Evolutionary conservation across 164 flowering plant genomes (phyloP).

Genomic region (Vitis cinerea): DNA sequence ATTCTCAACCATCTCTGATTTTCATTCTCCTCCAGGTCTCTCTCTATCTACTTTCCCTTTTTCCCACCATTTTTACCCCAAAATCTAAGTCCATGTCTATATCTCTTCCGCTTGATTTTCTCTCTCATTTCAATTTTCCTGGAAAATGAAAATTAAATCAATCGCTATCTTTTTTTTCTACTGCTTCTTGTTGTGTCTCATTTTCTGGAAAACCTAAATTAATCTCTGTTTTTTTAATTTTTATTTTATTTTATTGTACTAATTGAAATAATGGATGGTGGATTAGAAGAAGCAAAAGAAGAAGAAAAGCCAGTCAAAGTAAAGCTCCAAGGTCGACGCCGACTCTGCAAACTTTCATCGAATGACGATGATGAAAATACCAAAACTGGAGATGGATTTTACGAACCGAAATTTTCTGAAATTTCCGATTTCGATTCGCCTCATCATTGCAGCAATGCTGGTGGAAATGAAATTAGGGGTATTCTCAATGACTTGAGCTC

Average conservation of each 20-base stretch:
- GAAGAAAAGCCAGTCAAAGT: constrained; percentile 34
- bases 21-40: constrained; percentile 22
- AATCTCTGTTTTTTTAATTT: background rate
- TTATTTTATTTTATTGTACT: background rate
- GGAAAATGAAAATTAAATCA: too few species aligned
- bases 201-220: too few species aligned
- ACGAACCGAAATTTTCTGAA: constrained; percentile 20
- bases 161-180: too few species aligned
- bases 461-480: constrained; percentile 61
- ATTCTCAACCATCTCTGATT: constrained; percentile 22
- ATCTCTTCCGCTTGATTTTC: background rate
- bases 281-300: constrained; percentile 9
- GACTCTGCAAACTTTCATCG: constrained; percentile 47
- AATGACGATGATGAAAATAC: background rate
- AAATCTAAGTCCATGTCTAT: background rate
- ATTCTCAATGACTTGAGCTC: constrained; percentile 68
- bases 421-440: constrained; percentile 47
- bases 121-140: too few species aligned
- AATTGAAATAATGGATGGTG: background rate
- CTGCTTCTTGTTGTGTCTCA: too few species aligned
- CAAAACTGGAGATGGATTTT: constrained; percentile 1
- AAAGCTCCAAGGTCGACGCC: constrained; percentile 47
- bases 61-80: background rate
- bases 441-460: constrained; percentile 19
- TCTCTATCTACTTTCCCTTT: background rate